phyloP scores from a whole-genome alignment of 805 yeast species.

The Ogataea siamensis region DNA sequence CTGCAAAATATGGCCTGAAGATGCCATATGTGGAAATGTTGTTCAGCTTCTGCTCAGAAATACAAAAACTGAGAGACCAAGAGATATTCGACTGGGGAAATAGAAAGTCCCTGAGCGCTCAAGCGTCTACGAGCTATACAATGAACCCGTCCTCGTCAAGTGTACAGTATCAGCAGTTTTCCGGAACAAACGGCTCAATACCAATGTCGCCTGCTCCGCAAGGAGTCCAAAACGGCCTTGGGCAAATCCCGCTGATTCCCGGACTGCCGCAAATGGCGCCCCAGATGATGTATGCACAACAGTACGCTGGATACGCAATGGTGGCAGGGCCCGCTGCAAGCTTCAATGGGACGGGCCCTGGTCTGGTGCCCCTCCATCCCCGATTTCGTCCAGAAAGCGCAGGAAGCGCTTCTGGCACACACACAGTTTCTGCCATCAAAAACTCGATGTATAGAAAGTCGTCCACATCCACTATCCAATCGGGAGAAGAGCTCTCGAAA shows the following conservation, averaged over 20 bases:
- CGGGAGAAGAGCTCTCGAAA: constrained; percentile 22
- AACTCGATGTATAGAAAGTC: constrained; percentile 22
- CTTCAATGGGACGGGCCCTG: constrained; percentile 3
- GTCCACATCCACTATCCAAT: constrained; percentile 23
- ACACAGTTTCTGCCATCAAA: constrained; percentile 20
- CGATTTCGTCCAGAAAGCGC: constrained; percentile 17
- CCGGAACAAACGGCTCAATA: neutral
- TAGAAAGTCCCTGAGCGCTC: constrained; percentile 4
- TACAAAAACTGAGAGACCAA: constrained; percentile 16
- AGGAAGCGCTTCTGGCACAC: constrained; percentile 11
- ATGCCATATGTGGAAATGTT: constrained; percentile 26
- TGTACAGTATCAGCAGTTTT: constrained; percentile 10
- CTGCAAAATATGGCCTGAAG: constrained; percentile 11
- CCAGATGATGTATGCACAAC: constrained; percentile 10
- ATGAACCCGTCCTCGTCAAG: constrained; percentile 5
- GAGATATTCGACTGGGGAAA: constrained; percentile 24
- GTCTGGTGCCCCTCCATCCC: constrained; percentile 19
- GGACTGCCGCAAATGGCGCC: constrained; percentile 7
- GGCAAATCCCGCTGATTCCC: constrained; percentile 5
- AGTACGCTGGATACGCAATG: constrained; percentile 11
- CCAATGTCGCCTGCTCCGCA: constrained; percentile 1
- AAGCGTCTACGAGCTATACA: neutral
- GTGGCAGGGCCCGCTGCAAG: constrained; percentile 11
- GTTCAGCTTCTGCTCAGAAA: constrained; percentile 23
- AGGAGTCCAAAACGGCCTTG: neutral